Evolutionary conservation across 345 rosid species (phyloP).

Genomic region (Mallotus nudiflorus): DNA sequence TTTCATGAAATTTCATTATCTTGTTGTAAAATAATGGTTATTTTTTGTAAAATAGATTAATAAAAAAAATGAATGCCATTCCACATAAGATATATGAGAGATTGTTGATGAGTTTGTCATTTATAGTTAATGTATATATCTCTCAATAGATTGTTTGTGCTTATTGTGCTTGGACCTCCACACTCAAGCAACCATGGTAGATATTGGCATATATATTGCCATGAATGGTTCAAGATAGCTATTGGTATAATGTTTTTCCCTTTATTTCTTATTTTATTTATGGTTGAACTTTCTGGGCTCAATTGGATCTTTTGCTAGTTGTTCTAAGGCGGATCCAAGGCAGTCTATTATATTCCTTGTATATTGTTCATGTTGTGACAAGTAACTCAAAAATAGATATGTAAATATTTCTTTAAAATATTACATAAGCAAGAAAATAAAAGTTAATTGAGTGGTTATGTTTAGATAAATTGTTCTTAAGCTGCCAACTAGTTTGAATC

Average conservation of each 20-base stretch:
- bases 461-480: too few species aligned
- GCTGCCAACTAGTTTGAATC: too few species aligned
- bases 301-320: background rate
- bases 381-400: background rate
- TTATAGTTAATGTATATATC: constrained; percentile 77
- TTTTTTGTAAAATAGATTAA: too few species aligned
- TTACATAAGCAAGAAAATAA: background rate
- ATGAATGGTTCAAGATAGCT: too few species aligned
- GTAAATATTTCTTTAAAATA: background rate
- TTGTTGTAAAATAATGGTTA: too few species aligned
- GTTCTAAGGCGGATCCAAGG: background rate
- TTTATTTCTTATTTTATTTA: background rate
- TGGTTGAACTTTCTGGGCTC: background rate
- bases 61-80: too few species aligned
- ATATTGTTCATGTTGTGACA: background rate
- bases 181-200: constrained; percentile 61
- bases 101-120: constrained; percentile 77
- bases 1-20: too few species aligned
- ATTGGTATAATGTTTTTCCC: too few species aligned
- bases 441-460: background rate
- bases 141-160: constrained; percentile 80
- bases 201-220: background rate
- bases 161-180: constrained; percentile 66
- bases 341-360: background rate
- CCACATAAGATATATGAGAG: too few species aligned